phyloP scores from a whole-genome alignment of 2,329 filamentous ascomycete genomes.

The Aquanectria penicillioides region DNA sequence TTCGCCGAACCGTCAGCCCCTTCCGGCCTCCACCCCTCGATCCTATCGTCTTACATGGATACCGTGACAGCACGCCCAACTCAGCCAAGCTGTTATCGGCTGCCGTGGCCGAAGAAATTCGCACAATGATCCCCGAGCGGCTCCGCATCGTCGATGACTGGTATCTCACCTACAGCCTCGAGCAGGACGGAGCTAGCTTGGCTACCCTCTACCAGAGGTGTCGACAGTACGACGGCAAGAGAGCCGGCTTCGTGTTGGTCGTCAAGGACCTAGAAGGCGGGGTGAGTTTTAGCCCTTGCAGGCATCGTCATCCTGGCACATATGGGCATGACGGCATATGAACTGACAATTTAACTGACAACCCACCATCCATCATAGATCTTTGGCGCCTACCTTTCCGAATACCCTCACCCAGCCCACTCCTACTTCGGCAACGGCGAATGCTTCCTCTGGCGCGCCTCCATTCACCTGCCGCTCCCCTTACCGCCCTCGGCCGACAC shows the following conservation, averaged over 20 bases:
- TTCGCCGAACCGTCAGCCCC: conserved; percentile 72
- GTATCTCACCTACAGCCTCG: conserved; percentile 87
- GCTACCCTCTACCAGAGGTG: conserved; percentile 86
- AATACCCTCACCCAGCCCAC: conserved; percentile 80
- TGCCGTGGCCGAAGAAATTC: conserved; percentile 89
- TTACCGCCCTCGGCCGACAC: conserved; percentile 64
- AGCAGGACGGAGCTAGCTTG: conserved; percentile 90
- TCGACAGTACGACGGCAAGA: conserved; percentile 70
- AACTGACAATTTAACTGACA: conserved; percentile 27
- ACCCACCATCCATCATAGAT: conserved; percentile 55
- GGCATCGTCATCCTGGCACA: no score
- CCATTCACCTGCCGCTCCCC: conserved; percentile 63
- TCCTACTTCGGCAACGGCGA: conserved; percentile 97
- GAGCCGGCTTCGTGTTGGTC: conserved; percentile 90
- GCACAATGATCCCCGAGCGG: conserved; percentile 85
- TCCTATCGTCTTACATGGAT: conserved; percentile 77
- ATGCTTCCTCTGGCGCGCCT: conserved; percentile 79
- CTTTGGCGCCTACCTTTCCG: conserved; percentile 94
- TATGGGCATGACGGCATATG: conserved; percentile 15
- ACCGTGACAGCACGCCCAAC: conserved; percentile 66
- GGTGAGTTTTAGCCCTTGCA: conserved; percentile 68
- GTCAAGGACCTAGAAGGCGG: conserved; percentile 81
- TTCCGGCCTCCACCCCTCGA: conserved; percentile 91
- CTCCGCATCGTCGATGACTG: conserved; percentile 89
- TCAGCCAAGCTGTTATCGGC: conserved; percentile 74